Evolutionary conservation across 2,329 filamentous ascomycete species (phyloP), one percentile per base, ranked within the genome.

Genomic region (Penicillium sp.): DNA sequence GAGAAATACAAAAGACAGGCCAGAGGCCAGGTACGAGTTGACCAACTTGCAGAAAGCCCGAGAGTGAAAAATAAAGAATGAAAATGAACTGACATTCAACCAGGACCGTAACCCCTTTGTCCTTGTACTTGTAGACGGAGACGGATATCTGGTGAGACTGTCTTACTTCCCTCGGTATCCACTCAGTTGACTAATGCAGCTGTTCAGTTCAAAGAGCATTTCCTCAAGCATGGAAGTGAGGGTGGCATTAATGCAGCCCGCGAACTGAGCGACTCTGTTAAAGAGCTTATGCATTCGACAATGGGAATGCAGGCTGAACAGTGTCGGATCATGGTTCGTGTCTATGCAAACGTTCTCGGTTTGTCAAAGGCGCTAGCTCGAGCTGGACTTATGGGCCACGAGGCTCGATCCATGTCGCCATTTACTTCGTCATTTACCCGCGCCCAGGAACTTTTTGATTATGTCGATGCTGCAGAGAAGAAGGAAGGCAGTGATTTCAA

Each of bases 401-500:
- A 87, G 56, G 82, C 83, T 59, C 80, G 84, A 2, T 84, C 83
- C 0, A 67, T 87, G 4, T 75, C 82, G 0, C 76, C 82, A 0
- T 86, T 87, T 59, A 75, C 79, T 2, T 80, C 84, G 7, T 80
- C 78, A 50, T 87, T 87, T 67, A 86, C 82, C 46, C 75, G 82
- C 15, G 80, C 82, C 0, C 82, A 83, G 48, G 81, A 81, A 33
- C 73, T 86, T 0, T 85, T 84, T 58, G 85, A 87, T 62, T 87
- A 85, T 64, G 76, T 86, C 15, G 86, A 88, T 66, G 83, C 83
- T 12, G 83, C 85, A 10, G 82, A 84, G 60, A 78, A 83, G 37
- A 86, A 86, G 65, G 83, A 85, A 63, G 82, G 82, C 31, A 82
- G 82, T 29, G 82, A 84, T 63, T 83, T 82, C 67, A 88, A 88